Evolutionary conservation across 1,284 basidiomycete genomes (phyloP).

Genomic region (Fistulinella staudtii): DNA sequence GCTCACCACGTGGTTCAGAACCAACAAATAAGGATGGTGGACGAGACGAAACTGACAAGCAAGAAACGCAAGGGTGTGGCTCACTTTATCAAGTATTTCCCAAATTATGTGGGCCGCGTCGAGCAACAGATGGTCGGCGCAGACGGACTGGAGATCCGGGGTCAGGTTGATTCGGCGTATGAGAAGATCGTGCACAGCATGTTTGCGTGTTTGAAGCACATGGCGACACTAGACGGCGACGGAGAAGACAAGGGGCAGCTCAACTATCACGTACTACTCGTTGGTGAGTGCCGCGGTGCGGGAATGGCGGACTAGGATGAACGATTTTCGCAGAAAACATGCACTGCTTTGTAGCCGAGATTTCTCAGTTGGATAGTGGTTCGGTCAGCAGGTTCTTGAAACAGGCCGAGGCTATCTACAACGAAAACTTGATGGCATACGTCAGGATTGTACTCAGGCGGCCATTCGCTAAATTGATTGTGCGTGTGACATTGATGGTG

Average conservation of each 20-base stretch:
- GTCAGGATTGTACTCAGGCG: constrained; percentile 84
- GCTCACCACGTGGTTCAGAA: constrained; percentile 43
- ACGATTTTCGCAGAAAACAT: constrained; percentile 74
- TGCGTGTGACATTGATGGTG: constrained; percentile 38
- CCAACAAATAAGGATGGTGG: constrained; percentile 87
- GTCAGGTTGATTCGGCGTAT: constrained; percentile 78
- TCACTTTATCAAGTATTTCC: constrained; percentile 93
- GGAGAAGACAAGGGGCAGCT: constrained; percentile 95
- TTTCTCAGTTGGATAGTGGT: constrained; percentile 63
- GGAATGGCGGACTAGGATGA: constrained; percentile 2
- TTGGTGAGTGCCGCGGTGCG: constrained; percentile 60
- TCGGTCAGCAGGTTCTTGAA: constrained; percentile 68
- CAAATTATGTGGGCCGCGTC: constrained; percentile 79
- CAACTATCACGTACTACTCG: constrained; percentile 94
- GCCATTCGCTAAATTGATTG: constrained; percentile 85
- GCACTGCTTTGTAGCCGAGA: constrained; percentile 87
- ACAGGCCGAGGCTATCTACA: constrained; percentile 80
- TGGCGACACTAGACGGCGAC: constrained; percentile 88
- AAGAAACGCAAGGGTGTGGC: constrained; percentile 92
- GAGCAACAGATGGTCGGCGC: constrained; percentile 84
- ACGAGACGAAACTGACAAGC: constrained; percentile 85
- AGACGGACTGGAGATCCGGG: constrained; percentile 75
- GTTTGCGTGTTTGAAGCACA: constrained; percentile 91
- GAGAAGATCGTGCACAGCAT: constrained; percentile 85
- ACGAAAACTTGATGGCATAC: constrained; percentile 84